Evolutionary conservation across 2,329 filamentous ascomycete species (phyloP), one percentile per base, ranked within the genome.

Genomic region (Boeremia lycopersici): DNA sequence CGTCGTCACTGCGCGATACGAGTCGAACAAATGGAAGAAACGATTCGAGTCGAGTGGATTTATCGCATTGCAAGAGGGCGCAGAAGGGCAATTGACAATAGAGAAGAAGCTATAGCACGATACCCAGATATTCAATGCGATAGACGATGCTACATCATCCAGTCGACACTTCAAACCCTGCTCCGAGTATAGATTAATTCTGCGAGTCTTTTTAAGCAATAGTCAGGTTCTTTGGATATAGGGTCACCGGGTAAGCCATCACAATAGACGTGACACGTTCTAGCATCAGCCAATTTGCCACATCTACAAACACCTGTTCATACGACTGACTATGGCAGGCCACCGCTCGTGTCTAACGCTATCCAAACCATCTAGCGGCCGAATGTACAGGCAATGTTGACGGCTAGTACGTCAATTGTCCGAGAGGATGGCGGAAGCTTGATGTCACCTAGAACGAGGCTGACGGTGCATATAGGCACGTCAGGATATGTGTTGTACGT

Each of bases 21-120:
- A 92, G 77, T 87, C 87, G 60, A 84, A 79, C 19, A 90, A 88
- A 74, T 93, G 89, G 89, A 88, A 86, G 74, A 91, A 89, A 79
- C 86, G 84, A 72, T 78, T 91, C 12, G 86, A 90, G 71, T 75
- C 74, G 0, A 83, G 82, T 1, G 82, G 81, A 0, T 77, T 73
- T 2, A 57, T 76, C 41, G 65, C 62, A 7, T 57, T 75, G 4
- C 50, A 72, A 31, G 64, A 61, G 25, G 64, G 39, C 3, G 44
- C 34, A 13, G 56, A 64, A 25, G 69, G 67, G 7, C 47, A 47
- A 1, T 57, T 75, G 56, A 56, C 36, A 3, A 58, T 68, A 9
- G 58, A 67, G 31, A 68, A 61, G 58, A 58, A 56, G 25, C 15
- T 31, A 31, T 46, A 44, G 28, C 41, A 30, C 9, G 41, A 55